Percentiles rank a stretch among this genome's conserved stretches.
phyloP scores from a whole-genome alignment of 352 stramenopile genomes.

The Globisporangium perplexum region DNA sequence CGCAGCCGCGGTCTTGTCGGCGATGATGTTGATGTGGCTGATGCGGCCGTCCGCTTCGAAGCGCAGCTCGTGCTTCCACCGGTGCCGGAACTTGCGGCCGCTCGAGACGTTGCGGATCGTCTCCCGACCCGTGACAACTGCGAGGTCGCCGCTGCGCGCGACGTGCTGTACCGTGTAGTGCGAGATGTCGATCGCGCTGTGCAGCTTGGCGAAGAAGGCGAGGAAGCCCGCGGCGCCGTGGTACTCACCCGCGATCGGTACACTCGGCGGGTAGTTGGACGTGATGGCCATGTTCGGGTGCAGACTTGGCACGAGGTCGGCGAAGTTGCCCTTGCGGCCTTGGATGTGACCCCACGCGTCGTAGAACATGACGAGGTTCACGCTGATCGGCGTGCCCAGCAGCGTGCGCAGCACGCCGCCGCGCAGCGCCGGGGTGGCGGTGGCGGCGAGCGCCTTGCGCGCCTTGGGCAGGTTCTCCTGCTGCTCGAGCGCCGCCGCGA shows the following conservation, averaged over 20 bases:
- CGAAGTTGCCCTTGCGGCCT: conserved; percentile 73
- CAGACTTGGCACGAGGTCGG: conserved; percentile 66
- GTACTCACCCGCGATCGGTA: conserved; percentile 68
- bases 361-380: conserved; percentile 69
- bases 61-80: conserved; percentile 81
- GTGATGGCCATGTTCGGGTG: conserved; percentile 74
- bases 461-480: conserved; percentile 33
- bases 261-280: conserved; percentile 67
- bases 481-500: conserved; percentile 60
- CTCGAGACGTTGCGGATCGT: conserved; percentile 65
- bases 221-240: conserved; percentile 58
- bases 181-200: conserved; percentile 62
- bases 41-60: conserved; percentile 77
- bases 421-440: background rate
- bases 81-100: conserved; percentile 67
- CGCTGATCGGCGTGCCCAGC: conserved; percentile 40
- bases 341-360: conserved; percentile 70
- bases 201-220: conserved; percentile 65
- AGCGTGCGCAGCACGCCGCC: conserved; percentile 36
- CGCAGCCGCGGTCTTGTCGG: conserved; percentile 71
- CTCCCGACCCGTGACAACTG: conserved; percentile 73
- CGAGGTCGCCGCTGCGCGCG: conserved; percentile 60
- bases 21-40: conserved; percentile 82
- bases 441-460: conserved; percentile 14
- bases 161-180: conserved; percentile 69